Evolutionary conservation across 345 rosid genomes (phyloP).

Genomic region (Citrus reticulata): DNA sequence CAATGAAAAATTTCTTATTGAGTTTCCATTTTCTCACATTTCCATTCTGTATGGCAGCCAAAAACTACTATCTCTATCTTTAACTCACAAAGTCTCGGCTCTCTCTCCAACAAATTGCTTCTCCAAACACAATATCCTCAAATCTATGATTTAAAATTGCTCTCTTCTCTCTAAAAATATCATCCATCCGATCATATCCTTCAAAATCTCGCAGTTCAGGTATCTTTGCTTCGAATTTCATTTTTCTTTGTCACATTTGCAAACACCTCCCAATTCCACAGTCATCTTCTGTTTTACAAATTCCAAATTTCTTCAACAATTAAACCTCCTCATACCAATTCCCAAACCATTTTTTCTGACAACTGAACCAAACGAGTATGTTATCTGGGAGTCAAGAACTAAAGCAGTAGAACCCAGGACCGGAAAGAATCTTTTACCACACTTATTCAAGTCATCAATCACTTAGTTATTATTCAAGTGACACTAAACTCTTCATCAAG

Average conservation of each 20-base stretch:
- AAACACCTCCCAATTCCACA: background rate
- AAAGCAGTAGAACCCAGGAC: background rate
- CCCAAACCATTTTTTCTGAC: background rate
- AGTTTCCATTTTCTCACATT: background rate
- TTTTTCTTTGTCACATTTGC: background rate
- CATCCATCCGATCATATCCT: background rate
- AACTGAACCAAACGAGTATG: background rate
- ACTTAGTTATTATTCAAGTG: background rate
- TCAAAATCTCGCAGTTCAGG: background rate
- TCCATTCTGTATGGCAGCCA: background rate
- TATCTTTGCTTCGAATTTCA: background rate
- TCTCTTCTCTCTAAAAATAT: background rate
- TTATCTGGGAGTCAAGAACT: background rate
- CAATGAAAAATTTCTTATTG: background rate
- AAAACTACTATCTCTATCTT: background rate
- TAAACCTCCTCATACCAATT: background rate
- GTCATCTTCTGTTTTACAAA: background rate
- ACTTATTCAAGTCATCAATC: background rate
- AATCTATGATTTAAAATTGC: background rate
- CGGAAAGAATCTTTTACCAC: background rate
- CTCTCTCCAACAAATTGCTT: background rate
- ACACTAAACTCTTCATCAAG: background rate
- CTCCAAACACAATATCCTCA: background rate
- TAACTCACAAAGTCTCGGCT: background rate
- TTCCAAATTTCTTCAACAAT: background rate